phyloP scores from a whole-genome alignment of 768 basidiomycete species.

The Boletus sensibilis region DNA sequence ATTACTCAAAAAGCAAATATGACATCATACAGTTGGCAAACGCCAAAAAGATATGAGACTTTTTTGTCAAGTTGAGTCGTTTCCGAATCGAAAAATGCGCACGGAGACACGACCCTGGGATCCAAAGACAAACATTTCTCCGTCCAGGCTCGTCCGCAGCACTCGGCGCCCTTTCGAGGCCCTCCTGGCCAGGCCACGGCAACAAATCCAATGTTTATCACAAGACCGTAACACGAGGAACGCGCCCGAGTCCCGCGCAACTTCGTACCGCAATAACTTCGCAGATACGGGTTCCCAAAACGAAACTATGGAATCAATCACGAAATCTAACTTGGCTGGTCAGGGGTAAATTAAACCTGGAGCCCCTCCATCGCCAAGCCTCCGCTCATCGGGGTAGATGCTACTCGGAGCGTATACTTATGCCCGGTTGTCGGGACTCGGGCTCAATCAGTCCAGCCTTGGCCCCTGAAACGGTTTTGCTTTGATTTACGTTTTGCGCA shows the following conservation, averaged over 20 bases:
- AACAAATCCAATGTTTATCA: neutral
- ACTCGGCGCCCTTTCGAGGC: neutral
- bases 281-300: neutral
- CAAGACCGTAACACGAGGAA: neutral
- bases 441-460: neutral
- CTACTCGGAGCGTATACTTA: too few species aligned
- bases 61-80: neutral
- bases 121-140: neutral
- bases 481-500: slow-evolving; percentile 23
- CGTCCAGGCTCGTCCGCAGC: neutral
- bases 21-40: slow-evolving; percentile 12
- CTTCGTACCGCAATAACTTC: neutral
- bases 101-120: neutral
- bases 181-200: neutral
- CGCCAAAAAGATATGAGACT: neutral
- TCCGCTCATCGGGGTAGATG: neutral
- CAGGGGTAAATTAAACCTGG: slow-evolving; percentile 3
- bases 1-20: neutral
- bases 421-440: neutral
- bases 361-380: slow-evolving; percentile 6
- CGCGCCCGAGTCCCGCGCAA: neutral
- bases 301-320: neutral
- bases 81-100: neutral
- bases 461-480: slow-evolving; percentile 11
- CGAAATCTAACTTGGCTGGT: neutral